phyloP scores from a whole-genome alignment of 2,329 filamentous ascomycete species.

The Microdochium paspali region DNA sequence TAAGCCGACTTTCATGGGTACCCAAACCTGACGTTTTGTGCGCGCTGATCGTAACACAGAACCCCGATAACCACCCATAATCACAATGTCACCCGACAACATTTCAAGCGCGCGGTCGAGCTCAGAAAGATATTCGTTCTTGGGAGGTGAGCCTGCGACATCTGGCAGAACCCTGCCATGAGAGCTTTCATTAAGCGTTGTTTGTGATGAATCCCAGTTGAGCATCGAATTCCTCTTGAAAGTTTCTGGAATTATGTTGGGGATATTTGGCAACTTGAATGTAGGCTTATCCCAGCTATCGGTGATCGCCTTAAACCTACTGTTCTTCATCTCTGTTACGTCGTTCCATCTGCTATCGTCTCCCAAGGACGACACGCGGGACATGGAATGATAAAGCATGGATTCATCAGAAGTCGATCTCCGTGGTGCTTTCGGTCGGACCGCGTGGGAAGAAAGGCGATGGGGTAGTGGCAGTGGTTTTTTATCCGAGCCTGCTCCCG shows the following conservation, averaged over 20 bases:
- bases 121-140: slow-evolving; percentile 16
- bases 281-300: slow-evolving; percentile 77
- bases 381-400: slow-evolving; percentile 65
- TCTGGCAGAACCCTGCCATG: slow-evolving; percentile 1
- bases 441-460: slow-evolving; percentile 4
- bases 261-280: slow-evolving; percentile 59
- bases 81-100: slow-evolving; percentile 74
- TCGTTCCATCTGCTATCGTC: slow-evolving; percentile 75
- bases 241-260: slow-evolving; percentile 34
- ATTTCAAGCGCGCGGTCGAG: slow-evolving; percentile 51
- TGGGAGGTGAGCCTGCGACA: neutral
- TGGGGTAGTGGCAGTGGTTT: slow-evolving; percentile 11
- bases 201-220: slow-evolving; percentile 11
- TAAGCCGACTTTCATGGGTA: slow-evolving; percentile 84
- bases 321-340: slow-evolving; percentile 78
- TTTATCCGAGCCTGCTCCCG: neutral
- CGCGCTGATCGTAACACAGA: slow-evolving; percentile 81
- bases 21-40: slow-evolving; percentile 82
- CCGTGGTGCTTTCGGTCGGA: slow-evolving; percentile 32
- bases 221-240: slow-evolving; percentile 16
- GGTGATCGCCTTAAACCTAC: slow-evolving; percentile 78
- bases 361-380: slow-evolving; percentile 72
- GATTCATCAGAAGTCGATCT: slow-evolving; percentile 70
- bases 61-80: slow-evolving; percentile 84
- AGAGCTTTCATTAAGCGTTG: slow-evolving; percentile 6